These are phyloP conservation scores for Epichloe typhina DNA, from an alignment of 2,329 filamentous ascomycete species.

Conservation along the genomic window DNA sequence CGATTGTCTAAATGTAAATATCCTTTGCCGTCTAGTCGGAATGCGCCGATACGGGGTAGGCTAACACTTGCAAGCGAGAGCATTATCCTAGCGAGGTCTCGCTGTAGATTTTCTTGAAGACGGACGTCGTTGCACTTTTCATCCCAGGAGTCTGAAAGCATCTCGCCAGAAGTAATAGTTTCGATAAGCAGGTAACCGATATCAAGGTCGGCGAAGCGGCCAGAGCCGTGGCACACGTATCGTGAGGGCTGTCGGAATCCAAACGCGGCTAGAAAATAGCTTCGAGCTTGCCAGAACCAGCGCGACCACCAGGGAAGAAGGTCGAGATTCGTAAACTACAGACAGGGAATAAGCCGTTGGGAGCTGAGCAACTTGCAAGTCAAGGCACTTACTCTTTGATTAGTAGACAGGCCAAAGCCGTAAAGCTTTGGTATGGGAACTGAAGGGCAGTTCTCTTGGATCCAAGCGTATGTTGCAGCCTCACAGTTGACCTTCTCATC, in stretches of 20 bases:
- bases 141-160: neutral
- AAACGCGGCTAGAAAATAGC: neutral
- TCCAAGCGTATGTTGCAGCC: slow-evolving; percentile 11
- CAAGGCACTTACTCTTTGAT: slow-evolving; percentile 7
- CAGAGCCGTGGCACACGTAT: slow-evolving; percentile 6
- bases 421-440: slow-evolving; percentile 14
- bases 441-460: slow-evolving; percentile 9
- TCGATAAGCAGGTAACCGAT: slow-evolving; percentile 12
- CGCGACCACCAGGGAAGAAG: neutral
- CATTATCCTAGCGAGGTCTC: slow-evolving; percentile 16
- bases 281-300: neutral
- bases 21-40: slow-evolving; percentile 15
- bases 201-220: slow-evolving; percentile 6
- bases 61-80: slow-evolving; percentile 17
- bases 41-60: slow-evolving; percentile 16
- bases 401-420: slow-evolving; percentile 12
- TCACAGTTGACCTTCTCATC: slow-evolving; percentile 25
- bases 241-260: slow-evolving; percentile 7
- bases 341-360: neutral
- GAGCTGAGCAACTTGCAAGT: neutral
- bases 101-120: slow-evolving; percentile 15
- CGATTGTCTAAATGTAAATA: slow-evolving; percentile 17
- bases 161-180: slow-evolving; percentile 4
- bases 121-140: neutral
- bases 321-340: neutral